Evolutionary conservation across 129 eudicot genomes (phyloP), one percentile per base, ranked within the genome.

Genomic region (Flaveria linearis): DNA sequence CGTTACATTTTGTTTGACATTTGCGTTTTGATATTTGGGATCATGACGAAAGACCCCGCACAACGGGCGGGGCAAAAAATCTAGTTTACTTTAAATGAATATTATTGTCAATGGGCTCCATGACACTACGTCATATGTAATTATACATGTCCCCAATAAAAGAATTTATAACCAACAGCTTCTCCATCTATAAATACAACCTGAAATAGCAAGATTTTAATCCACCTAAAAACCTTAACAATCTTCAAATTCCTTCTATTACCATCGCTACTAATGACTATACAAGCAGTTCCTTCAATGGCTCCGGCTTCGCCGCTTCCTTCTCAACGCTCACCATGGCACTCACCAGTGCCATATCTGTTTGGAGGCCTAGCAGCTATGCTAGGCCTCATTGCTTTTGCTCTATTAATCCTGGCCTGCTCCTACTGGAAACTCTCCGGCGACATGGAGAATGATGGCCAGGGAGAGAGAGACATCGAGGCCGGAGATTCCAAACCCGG

Each of bases 321-420:
- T 17, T 78, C 25, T n/a, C 85, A 46, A 41, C 47, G 76, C 61
- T 87, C 96, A 1, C 85, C 81, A 4, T 87, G 96, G 96, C 92
- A 90, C 75, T 79, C 96, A 1, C 92, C 92, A 70, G 90, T 90
- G 10, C 93, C 96, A 18, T 90, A 90, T 76, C 79, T 90, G 11
- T 87, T 87, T 64, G 93, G 93, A 1, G 96, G 91, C 11, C 75
- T 90, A 23, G 92, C 96, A 3, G 92, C 86, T 43, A 74, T 88
- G 84, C 42, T 90, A 45, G 96, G 93, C 23, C 91, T 90, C 74
- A 88, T 90, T 49, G 93, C 90, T 10, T 90, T 90, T 39, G 91
- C 96, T 25, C 89, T 90, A 12, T 30, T 88, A 17, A 75, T 86
- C 76, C 85, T 90, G 14, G 96, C 96, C 0, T 90, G 96, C 77